These are phyloP conservation scores for Epichloe coenophiala DNA, from an alignment of 2,329 filamentous ascomycete genomes.

Conservation along the genomic window DNA sequence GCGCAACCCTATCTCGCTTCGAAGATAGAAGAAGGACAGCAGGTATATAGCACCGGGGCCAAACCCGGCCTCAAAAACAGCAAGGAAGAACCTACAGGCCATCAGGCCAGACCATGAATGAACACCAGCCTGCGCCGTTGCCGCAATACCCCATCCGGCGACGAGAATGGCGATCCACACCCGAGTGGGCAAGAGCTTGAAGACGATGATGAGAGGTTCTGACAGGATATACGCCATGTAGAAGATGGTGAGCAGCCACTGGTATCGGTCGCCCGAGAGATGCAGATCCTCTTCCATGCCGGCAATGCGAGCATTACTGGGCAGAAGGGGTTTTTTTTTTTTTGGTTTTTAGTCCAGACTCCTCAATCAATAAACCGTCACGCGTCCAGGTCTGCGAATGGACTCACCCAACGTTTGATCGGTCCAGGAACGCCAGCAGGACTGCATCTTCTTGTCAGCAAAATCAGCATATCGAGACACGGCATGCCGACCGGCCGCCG, in stretches of 20 bases:
- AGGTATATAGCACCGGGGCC: constrained; percentile 20
- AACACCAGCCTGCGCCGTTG: constrained; percentile 28
- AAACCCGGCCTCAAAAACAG: constrained; percentile 19
- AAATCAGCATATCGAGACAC: not conserved
- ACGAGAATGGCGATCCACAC: constrained; percentile 4
- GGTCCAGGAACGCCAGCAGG: constrained; percentile 10
- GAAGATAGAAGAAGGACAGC: constrained; percentile 23
- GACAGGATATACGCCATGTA: constrained; percentile 10
- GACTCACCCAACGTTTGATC: constrained; percentile 10
- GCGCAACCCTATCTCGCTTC: constrained; percentile 20
- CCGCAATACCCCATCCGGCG: constrained; percentile 5
- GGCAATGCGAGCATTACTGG: constrained; percentile 11
- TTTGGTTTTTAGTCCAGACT: not conserved
- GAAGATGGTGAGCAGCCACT: constrained; percentile 12
- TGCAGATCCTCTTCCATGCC: constrained; percentile 10
- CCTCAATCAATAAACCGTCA: not conserved
- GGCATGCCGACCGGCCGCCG: not conserved
- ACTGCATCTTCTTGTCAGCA: constrained; percentile 2
- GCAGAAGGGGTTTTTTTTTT: not conserved
- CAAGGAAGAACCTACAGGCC: constrained; percentile 28
- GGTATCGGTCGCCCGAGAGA: constrained; percentile 10
- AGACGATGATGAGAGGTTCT: constrained; percentile 7
- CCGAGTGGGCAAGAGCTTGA: constrained; percentile 5
- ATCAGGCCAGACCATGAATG: constrained; percentile 31
- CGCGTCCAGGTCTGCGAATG: not conserved